phyloP scores from a whole-genome alignment of 2,329 filamentous ascomycete genomes.

The Botrytis aclada region DNA sequence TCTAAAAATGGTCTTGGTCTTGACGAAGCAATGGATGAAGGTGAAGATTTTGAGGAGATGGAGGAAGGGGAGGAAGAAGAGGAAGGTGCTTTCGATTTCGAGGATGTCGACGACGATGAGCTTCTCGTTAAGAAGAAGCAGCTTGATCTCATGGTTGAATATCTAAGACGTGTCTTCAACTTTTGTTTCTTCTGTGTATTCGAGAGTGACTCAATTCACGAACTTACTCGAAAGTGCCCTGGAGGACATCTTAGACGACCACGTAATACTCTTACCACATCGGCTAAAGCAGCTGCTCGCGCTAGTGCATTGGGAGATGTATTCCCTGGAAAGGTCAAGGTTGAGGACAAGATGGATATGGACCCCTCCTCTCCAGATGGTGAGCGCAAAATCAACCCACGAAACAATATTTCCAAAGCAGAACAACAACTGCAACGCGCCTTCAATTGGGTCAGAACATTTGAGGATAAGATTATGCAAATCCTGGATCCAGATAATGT shows the following conservation, averaged over 20 bases:
- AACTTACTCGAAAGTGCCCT: constrained; percentile 91
- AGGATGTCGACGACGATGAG: constrained; percentile 87
- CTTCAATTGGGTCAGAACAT: constrained; percentile 98
- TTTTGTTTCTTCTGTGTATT: constrained; percentile 99
- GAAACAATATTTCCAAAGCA: constrained; percentile 63
- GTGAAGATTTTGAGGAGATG: constrained; percentile 66
- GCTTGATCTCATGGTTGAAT: constrained; percentile 92
- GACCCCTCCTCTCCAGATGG: constrained; percentile 62
- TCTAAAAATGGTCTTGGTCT: constrained; percentile 54
- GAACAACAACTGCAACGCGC: constrained; percentile 92
- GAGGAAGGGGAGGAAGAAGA: constrained; percentile 78
- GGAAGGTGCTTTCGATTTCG: constrained; percentile 60
- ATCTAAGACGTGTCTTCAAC: constrained; percentile 92
- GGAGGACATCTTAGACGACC: constrained; percentile 95
- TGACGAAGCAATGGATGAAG: constrained; percentile 60
- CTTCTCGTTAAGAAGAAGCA: constrained; percentile 93
- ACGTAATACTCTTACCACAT: constrained; percentile 75
- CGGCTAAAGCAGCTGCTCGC: constrained; percentile 79
- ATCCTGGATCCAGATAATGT: constrained; percentile 86
- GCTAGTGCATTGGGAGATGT: constrained; percentile 80
- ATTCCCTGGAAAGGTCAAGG: constrained; percentile 80
- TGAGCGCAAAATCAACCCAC: constrained; percentile 66
- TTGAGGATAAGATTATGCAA: constrained; percentile 93
- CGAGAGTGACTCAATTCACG: constrained; percentile 94
- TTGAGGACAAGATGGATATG: constrained; percentile 51